Conservation (phyloP, 2,329 filamentous ascomycete species). For the Westerdykella aurantiaca region DNA sequence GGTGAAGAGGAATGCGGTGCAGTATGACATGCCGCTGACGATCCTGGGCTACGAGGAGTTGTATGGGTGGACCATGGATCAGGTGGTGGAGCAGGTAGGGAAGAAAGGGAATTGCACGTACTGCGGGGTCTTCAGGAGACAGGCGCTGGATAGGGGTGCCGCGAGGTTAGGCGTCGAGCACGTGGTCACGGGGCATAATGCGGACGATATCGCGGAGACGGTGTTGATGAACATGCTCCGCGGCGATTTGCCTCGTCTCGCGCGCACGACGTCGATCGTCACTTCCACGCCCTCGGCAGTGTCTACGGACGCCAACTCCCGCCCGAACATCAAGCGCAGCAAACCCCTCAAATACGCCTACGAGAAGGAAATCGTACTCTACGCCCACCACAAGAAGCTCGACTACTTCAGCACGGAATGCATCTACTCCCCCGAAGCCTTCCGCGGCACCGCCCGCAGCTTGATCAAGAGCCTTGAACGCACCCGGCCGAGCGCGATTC, state of each 20-base stretch:
- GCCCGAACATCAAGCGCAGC: conserved; percentile 85
- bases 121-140: conserved; percentile 90
- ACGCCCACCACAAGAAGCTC: conserved; percentile 92
- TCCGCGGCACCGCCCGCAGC: conserved; percentile 82
- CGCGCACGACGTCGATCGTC: conserved; percentile 84
- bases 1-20: conserved; percentile 84
- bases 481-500: conserved; percentile 85
- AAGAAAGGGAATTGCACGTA: conserved; percentile 99
- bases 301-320: conserved; percentile 51
- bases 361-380: conserved; percentile 97
- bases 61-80: conserved; percentile 99
- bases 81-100: conserved; percentile 90
- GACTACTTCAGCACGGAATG: conserved; percentile 99
- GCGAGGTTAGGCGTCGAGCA: conserved; percentile 82
- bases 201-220: conserved; percentile 94
- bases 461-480: conserved; percentile 94
- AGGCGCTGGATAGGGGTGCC: conserved; percentile 88
- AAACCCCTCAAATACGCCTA: conserved; percentile 98
- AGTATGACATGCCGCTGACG: conserved; percentile 86
- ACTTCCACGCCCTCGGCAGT: conserved; percentile 47
- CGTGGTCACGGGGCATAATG: conserved; percentile 96
- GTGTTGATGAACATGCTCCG: conserved; percentile 94
- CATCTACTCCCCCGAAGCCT: conserved; percentile 96
- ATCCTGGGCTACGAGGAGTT: conserved; percentile 91
- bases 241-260: conserved; percentile 80